Evolutionary conservation across 2,329 filamentous ascomycete genomes (phyloP), one percentile per base, ranked within the genome.

Genomic region (Xylaria sp.): DNA sequence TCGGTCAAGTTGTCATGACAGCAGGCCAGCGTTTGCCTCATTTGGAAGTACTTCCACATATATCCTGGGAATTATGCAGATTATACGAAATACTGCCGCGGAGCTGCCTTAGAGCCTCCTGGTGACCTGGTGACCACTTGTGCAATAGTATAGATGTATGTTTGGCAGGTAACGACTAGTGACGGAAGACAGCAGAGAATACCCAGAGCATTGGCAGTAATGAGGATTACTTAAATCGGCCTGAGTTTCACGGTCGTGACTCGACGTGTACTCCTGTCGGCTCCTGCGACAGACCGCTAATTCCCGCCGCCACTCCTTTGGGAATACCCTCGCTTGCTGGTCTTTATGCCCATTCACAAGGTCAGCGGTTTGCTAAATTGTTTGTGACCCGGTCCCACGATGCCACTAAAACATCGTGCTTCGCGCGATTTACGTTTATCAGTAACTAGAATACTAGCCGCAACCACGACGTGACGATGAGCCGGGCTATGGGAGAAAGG

Each of bases 21-120:
- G 33, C 43, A 43, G 41, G 25, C 20, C 18, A 33, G 46, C 23
- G 46, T n/a, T 9, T 39, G 41, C 51, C 55, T 6, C 31, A 66
- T 69, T 71, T 59, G 59, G 51, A 64, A 66, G 59, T 59, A 58
- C 43, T 71, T 69, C 69, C 63, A 71, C 67, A 71, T 69, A 69
- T 71, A 71, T 58, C 69, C 60, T 51, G 23, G 55, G 18, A 41
- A 36, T 23, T 52, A 18, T 49, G 31, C 46, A 49, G 9, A 48
- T 52, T 36, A 36, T 36, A 52, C 13, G 18, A 49, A 49, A 15
- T 12, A 41, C 15, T n/a, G 15, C 41, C 15, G 1, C 25, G 18
- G 28, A 48, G 18, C 25, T 46, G 59, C n/a, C 15, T 33, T 25
- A 25, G 9, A 46, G 25, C 31, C 28, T 36, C 33, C 43, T 48